phyloP scores from a whole-genome alignment of 352 stramenopile genomes.

The Phytophthora quininea region DNA sequence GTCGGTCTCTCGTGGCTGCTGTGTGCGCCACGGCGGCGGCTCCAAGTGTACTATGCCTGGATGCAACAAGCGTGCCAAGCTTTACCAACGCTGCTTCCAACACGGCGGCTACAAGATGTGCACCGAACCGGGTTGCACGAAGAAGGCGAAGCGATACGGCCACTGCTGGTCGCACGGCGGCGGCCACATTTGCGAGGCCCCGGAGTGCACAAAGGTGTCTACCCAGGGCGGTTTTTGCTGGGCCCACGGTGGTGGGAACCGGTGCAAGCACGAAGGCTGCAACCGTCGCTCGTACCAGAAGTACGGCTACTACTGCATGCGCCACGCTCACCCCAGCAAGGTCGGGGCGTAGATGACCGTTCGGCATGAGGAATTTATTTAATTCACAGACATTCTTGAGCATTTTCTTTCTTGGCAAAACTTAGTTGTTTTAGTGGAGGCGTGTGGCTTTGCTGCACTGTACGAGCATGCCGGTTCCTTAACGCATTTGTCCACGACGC shows the following conservation, averaged over 20 bases:
- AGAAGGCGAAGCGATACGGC: slow-evolving; percentile 60
- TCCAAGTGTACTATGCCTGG: slow-evolving; percentile 28
- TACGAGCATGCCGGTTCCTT: no score
- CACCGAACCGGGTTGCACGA: slow-evolving; percentile 46
- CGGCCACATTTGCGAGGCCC: neutral
- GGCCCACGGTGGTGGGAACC: slow-evolving; percentile 3
- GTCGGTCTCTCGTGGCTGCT: slow-evolving; percentile 45
- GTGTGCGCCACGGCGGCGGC: slow-evolving; percentile 39
- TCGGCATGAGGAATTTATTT: slow-evolving; percentile 11
- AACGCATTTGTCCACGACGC: no score
- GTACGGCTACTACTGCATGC: slow-evolving; percentile 15
- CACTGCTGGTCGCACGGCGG: slow-evolving; percentile 61
- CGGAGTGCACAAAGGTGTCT: slow-evolving; percentile 36
- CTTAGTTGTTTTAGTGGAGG: no score
- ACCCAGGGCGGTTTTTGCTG: slow-evolving; percentile 58
- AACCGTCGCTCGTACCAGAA: slow-evolving; percentile 3
- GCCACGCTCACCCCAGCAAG: slow-evolving; percentile 25
- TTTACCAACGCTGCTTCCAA: slow-evolving; percentile 22
- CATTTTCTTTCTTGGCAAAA: no score
- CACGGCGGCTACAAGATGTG: slow-evolving; percentile 62
- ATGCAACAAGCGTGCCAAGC: slow-evolving; percentile 54
- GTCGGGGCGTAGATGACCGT: slow-evolving; percentile 10
- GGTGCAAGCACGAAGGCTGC: slow-evolving; percentile 2
- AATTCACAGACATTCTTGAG: no score
- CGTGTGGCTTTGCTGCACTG: slow-evolving; percentile 1